A percentile compares a stretch with the other conserved stretches of the same genome.
Evolutionary conservation across 1,284 basidiomycete species (phyloP).

Genomic region (Moesziomyces sp.): DNA sequence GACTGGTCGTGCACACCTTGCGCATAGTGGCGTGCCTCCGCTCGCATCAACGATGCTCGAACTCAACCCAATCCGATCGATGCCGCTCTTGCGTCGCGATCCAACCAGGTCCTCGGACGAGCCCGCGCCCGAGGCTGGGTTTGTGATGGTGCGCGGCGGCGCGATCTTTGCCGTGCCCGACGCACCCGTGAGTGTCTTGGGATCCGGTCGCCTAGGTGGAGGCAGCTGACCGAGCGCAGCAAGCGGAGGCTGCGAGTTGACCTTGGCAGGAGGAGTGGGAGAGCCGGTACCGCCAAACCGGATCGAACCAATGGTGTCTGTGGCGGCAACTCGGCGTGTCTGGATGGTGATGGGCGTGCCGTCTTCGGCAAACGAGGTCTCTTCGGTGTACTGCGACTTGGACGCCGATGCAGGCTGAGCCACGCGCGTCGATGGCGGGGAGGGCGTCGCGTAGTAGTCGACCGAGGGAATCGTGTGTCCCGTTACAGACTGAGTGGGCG

Average conservation of each 20-base stretch:
- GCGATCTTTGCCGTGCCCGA: slow-evolving; percentile 47
- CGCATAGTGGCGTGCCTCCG: slow-evolving; percentile 62
- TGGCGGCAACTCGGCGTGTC: slow-evolving; percentile 42
- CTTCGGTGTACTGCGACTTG: slow-evolving; percentile 25
- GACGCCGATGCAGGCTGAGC: slow-evolving; percentile 8
- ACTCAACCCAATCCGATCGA: slow-evolving; percentile 47
- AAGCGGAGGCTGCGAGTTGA: slow-evolving; percentile 40
- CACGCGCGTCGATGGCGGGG: slow-evolving; percentile 14
- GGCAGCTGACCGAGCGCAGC: slow-evolving; percentile 30
- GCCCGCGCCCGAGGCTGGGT: slow-evolving; percentile 1
- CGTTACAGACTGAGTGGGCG: slow-evolving; percentile 2
- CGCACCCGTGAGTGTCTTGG: slow-evolving; percentile 44
- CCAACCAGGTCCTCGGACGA: slow-evolving; percentile 7
- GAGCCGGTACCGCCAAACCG: slow-evolving; percentile 30
- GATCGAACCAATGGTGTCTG: slow-evolving; percentile 45
- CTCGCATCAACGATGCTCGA: slow-evolving; percentile 46
- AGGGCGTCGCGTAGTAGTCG: slow-evolving; percentile 43
- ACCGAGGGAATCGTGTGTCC: slow-evolving; percentile 20
- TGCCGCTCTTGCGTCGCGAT: slow-evolving; percentile 29
- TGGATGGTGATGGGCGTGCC: slow-evolving; percentile 40
- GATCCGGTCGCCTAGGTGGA: slow-evolving; percentile 32
- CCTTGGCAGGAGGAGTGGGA: slow-evolving; percentile 13
- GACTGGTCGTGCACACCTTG: slow-evolving; percentile 57
- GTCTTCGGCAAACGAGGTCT: slow-evolving; percentile 29
- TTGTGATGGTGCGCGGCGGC: slow-evolving; percentile 26